Base-by-base conservation (phyloP, 2,329 filamentous ascomycete species). In the Graphilbum ipis-grandicollis region DNA sequence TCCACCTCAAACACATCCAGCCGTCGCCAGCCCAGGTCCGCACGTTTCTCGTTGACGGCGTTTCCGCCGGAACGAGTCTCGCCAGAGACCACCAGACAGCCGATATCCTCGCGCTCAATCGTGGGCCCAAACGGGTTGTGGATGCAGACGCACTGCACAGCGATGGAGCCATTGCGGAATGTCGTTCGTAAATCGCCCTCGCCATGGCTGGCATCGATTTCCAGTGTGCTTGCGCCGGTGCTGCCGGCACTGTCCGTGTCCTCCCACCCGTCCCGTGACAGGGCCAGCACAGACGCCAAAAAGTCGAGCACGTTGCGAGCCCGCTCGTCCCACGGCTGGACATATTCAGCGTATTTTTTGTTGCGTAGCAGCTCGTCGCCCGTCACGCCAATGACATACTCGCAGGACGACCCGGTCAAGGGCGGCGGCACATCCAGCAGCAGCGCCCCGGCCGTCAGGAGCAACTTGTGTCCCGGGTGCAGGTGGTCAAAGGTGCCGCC, bases 401-500 rank as follows among this genome's bases (percentile, higher is more conserved):
- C 66, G 42, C 71, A 69, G 18, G 62, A 57, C 22, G 50, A 44
- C 1, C 51, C 49, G 0, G 59, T 50, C 23, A 50, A 47, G 23
- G 56, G 48, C 31, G 56, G 46, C 0, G 63, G 60, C 1, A 70
- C 63, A 40, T 71, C 69, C 39, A 80, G 65, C 14, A 84, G 66
- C 39, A 94, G 70, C 0, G 77, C 71, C 1, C 80, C 82, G 42
- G 86, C 86, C n/a, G 86, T 85, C 17, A 98, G 70, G 17, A 98
- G 69, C n/a, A 96, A 66, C 58, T 96, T 98, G 61, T 98, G 90
- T 6, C 90, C 90, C 4, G 82, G 76, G 52, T 98, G 90, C 18
- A 98, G 68, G 56, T 96, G 85, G 54, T 98, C 90, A 57, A 96
- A 98, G 0, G 90, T 98, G 9, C 90, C 90, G 22, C 88, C 90